A percentile compares a stretch with the other conserved stretches of the same genome.
Conservation (phyloP, 2,329 filamentous ascomycete genomes). For the Pseudogymnoascus sp. region DNA sequence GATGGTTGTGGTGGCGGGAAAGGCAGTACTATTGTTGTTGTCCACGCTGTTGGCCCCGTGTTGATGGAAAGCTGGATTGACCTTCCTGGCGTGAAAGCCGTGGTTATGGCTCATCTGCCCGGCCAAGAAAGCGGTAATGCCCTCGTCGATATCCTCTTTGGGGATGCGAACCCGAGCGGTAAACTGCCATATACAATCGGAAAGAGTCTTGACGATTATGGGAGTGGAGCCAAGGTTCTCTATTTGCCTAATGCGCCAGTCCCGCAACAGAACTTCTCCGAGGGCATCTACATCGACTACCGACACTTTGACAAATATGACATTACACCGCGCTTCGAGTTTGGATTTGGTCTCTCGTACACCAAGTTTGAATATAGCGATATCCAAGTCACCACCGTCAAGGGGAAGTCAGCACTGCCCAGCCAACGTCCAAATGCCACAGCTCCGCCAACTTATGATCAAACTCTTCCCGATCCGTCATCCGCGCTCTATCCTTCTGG, state of each 20-base stretch:
- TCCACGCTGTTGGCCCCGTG: conserved; percentile 79
- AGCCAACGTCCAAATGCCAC: conserved; percentile 29
- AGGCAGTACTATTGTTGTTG: conserved; percentile 69
- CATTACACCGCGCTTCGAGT: conserved; percentile 71
- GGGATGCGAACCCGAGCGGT: conserved; percentile 69
- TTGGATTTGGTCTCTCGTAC: conserved; percentile 74
- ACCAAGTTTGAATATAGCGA: conserved; percentile 51
- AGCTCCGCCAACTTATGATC: conserved; percentile 41
- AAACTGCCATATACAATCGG: conserved; percentile 83
- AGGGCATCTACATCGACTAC: conserved; percentile 85
- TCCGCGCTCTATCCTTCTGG: conserved; percentile 47
- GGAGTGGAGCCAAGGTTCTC: conserved; percentile 59
- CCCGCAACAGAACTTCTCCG: conserved; percentile 74
- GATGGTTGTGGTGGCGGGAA: conserved; percentile 53
- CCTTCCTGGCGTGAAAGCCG: conserved; percentile 65
- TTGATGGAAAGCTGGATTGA: conserved; percentile 75
- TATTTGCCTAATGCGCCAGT: conserved; percentile 67
- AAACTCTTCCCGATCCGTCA: conserved; percentile 39
- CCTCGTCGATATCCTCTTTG: conserved; percentile 70
- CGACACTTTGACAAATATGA: conserved; percentile 73
- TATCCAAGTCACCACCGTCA: conserved; percentile 34
- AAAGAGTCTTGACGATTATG: conserved; percentile 66
- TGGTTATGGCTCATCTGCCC: conserved; percentile 76
- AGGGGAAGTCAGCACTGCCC: conserved; percentile 26
- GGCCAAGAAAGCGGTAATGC: conserved; percentile 82